Percentiles rank a stretch among this genome's conserved stretches.
Evolutionary conservation across 2,329 filamentous ascomycete genomes (phyloP).

Genomic region (Samsoniella hepiali): DNA sequence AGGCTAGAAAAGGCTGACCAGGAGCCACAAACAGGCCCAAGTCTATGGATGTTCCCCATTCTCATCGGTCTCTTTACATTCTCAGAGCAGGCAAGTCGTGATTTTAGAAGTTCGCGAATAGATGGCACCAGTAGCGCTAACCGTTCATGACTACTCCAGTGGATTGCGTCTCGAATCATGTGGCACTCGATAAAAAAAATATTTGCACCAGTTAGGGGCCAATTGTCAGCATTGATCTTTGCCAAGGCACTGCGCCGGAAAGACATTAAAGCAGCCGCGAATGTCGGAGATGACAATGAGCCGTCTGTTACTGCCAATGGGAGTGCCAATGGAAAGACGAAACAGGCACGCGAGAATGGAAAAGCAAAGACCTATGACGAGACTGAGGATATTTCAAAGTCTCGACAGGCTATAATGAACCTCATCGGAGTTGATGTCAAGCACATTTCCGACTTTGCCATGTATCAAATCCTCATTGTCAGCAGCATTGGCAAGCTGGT

Average conservation of each 20-base stretch:
- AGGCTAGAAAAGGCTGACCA: neutral
- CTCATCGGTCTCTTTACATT: conserved; percentile 52
- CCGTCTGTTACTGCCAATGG: conserved; percentile 22
- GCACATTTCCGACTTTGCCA: conserved; percentile 64
- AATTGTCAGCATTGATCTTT: conserved; percentile 72
- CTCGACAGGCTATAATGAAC: conserved; percentile 70
- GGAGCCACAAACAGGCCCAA: neutral
- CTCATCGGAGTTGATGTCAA: conserved; percentile 71
- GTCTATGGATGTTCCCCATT: conserved; percentile 41
- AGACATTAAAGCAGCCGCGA: conserved; percentile 64
- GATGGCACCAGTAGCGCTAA: conserved; percentile 36
- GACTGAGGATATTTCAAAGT: conserved; percentile 35
- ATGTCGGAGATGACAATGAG: conserved; percentile 34
- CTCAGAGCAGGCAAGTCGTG: conserved; percentile 60
- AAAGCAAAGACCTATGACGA: conserved; percentile 48
- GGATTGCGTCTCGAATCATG: conserved; percentile 62
- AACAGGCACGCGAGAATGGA: conserved; percentile 30
- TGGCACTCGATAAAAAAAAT: conserved; percentile 65
- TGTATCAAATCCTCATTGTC: conserved; percentile 63
- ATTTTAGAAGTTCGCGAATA: conserved; percentile 53
- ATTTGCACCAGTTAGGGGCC: conserved; percentile 62
- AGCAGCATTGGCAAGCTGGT: conserved; percentile 60
- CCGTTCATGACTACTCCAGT: conserved; percentile 49
- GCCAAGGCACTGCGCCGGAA: conserved; percentile 74
- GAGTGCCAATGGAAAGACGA: conserved; percentile 16